Evolutionary conservation across 2,329 filamentous ascomycete species (phyloP), one percentile per base, ranked within the genome.

Genomic region (Penicillium capsulatum): DNA sequence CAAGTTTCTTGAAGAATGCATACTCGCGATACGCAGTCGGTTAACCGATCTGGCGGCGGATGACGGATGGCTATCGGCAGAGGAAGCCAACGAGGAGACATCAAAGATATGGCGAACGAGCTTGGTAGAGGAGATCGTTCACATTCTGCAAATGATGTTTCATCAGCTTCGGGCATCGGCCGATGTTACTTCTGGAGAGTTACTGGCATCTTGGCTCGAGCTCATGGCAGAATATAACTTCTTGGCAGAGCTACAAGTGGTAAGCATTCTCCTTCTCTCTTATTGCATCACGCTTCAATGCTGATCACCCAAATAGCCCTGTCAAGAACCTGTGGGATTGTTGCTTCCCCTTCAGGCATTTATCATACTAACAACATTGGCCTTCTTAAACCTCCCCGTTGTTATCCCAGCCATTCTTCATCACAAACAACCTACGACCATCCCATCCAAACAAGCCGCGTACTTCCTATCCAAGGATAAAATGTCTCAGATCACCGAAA

Each of bases 111-210:
- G 83, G 80, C 65, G 76, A 16, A 73, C 74, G 38, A 80, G 75
- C 4, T 68, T 81, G 17, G 68, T 89, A 15, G 79, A 80, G 10
- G 87, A 94, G 61, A 75, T 84, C 30, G 71, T 84, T 27, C 84
- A 92, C 57, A 75, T 83, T 28, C 71, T 92, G 63, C 82, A 87
- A 34, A 72, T 89, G 11, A 68, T 88, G 16, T 86, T 90, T 52
- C 75, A 87, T 50, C 72, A 85, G 14, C 66, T 88, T 22, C 81
- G 85, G 47, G 67, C 76, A 32, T 73, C 75, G 35, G 62, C 70
- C 26, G 67, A 72, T 32, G 76, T 86, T 52, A 71, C 80, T 9
- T 70, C 79, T 11, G 72, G 77, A 13, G 68, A 74, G 10, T 63
- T 81, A 5, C 72, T 89, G 13, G 68, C 78, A 27, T 72, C 77